Evolutionary conservation across 2,329 filamentous ascomycete genomes (phyloP), one percentile per base, ranked within the genome.

Genomic region (Claviceps digitariae): DNA sequence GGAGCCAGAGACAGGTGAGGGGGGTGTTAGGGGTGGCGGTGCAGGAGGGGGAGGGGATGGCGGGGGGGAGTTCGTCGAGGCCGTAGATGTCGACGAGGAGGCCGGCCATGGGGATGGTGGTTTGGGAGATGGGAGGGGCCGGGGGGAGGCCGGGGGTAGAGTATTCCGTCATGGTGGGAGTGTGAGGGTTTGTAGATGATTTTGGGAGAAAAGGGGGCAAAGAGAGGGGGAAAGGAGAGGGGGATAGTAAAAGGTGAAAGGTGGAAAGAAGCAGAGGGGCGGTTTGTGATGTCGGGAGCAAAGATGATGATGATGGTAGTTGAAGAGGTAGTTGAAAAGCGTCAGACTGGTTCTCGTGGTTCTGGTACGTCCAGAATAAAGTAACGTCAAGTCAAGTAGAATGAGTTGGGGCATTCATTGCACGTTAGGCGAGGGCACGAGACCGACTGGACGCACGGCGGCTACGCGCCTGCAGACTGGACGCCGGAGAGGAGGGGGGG

Each of bases 1-100:
- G 79, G 13, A 97, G 82, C 88, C 90, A 96, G n/a, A 97, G 78
- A 61, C 86, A 87, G 25, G 89, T 83, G 38, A 95, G 72, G 3
- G 76, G 71, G 15, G 75, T 68, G 20, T 4, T 29, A 4, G 4
- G 4, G 27, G 27, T 4, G 27, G 27, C 4, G 27, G 27, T 4
- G 27, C 27, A 29, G 4, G 72, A 67, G 8, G 73, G 65, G 0
- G 73, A 52, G 31, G 31, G 2, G 31, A 34, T 2, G 1, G 95
- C 75, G 2, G 15, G 43, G 1, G 95, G 75, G 5, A 27, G 12
- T 64, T 95, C 87, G 31, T 82, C 71, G 2, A 95, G 78, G 20
- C 91, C 90, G 67, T 90, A 90, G 55, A 95, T 76, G 55, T 87
- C 86, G 50, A 86, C 81, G 10, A 86, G 74, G 52, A 96, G 81